A percentile compares a stretch with the other conserved stretches of the same genome.
Conservation (phyloP, 2,329 filamentous ascomycete genomes). For the Scorias spongiosa region DNA sequence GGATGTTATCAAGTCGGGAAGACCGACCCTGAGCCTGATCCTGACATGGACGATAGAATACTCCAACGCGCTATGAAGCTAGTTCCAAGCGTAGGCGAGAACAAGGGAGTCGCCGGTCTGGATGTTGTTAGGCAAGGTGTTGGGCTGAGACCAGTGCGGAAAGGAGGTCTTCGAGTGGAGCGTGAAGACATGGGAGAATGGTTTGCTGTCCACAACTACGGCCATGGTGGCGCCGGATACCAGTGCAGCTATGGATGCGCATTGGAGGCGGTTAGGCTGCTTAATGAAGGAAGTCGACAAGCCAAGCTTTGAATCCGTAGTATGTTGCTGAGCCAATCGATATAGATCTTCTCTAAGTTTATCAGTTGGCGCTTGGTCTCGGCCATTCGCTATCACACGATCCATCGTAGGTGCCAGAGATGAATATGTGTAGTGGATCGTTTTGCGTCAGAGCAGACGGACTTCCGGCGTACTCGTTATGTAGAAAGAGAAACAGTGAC, state of each 20-base stretch:
- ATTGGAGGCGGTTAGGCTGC: slow-evolving; percentile 20
- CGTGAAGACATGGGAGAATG: too few species aligned
- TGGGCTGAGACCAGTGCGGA: slow-evolving; percentile 56
- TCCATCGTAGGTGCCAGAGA: too few species aligned
- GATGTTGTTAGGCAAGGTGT: slow-evolving; percentile 64
- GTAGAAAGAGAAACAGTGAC: too few species aligned
- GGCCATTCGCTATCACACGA: too few species aligned
- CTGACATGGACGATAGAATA: slow-evolving; percentile 57
- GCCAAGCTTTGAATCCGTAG: too few species aligned
- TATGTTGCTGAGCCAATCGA: too few species aligned
- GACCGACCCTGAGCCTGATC: slow-evolving; percentile 61
- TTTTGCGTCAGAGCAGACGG: too few species aligned
- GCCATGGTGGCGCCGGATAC: slow-evolving; percentile 59
- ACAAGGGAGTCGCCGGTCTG: slow-evolving; percentile 51
- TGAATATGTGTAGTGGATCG: too few species aligned
- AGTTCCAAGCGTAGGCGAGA: slow-evolving; percentile 44
- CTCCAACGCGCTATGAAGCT: slow-evolving; percentile 53
- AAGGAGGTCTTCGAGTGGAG: slow-evolving; percentile 58
- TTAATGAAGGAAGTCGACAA: slow-evolving; percentile 5
- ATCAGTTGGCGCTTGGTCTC: too few species aligned
- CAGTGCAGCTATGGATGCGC: slow-evolving; percentile 24
- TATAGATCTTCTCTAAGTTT: too few species aligned
- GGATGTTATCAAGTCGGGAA: slow-evolving; percentile 61
- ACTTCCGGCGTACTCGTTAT: too few species aligned
- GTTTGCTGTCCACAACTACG: slow-evolving; percentile 61